Evolutionary conservation across 2,329 filamentous ascomycete genomes (phyloP).

Genomic region (Fusarium sterilihyphosum): DNA sequence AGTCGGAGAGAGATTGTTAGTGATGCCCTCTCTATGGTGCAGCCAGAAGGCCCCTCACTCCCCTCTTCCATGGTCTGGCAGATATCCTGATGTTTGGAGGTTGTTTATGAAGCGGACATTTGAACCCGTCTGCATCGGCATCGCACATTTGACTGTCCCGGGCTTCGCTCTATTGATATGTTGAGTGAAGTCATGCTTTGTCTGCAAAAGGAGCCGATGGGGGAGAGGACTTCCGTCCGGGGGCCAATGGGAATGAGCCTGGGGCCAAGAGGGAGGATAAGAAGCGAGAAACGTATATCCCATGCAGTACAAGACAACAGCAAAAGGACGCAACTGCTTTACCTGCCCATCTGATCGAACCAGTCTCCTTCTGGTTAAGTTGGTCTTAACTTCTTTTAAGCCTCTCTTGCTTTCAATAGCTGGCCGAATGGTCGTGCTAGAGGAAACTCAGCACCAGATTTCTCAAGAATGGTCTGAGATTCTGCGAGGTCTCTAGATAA

Average conservation of each 20-base stretch:
- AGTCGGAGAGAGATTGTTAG: fast-evolving
- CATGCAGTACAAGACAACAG: neutral
- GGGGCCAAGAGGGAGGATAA: neutral
- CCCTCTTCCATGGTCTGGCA: too few species aligned
- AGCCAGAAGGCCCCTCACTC: neutral
- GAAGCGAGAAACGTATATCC: neutral
- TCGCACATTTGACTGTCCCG: neutral
- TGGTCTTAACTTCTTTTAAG: neutral
- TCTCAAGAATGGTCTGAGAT: neutral
- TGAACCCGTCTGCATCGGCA: neutral
- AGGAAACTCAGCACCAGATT: neutral
- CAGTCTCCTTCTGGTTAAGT: neutral
- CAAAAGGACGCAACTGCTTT: neutral
- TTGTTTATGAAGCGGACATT: neutral
- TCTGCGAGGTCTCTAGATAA: fast-evolving
- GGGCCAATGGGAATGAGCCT: neutral
- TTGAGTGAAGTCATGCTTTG: neutral
- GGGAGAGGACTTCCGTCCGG: neutral
- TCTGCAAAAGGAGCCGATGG: neutral
- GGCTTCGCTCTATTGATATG: neutral
- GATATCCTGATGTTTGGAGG: neutral
- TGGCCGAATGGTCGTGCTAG: neutral
- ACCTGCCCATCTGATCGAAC: neutral
- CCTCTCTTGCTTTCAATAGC: neutral
- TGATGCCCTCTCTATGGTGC: neutral